Evolutionary conservation across 768 basidiomycete genomes (phyloP), one percentile per base, ranked within the genome.

Genomic region (Pleurotus citrinopileatus): DNA sequence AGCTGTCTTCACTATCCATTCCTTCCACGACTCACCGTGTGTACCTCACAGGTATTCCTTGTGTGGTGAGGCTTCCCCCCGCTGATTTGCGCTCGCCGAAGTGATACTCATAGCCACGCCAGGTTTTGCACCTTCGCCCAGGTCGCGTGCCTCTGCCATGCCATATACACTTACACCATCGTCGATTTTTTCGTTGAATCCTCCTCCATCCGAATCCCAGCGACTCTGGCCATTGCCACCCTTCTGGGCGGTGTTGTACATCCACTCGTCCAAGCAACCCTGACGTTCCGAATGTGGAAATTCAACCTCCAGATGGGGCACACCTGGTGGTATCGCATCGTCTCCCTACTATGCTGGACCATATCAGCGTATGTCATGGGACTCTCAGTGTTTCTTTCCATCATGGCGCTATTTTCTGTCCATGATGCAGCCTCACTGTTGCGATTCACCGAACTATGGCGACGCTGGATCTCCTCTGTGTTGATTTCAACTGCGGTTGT

Each of bases 281-380:
- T 51, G n/a, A 51, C 48, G 8, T 51, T 51, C 34, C 48, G 48
- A 13, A 51, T 51, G 48, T 51, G 48, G 48, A 51, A 51, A 26
- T 37, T 51, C 29, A 36, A 40, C 17, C 25, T 29, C 26, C 28
- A 34, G n/a, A 17, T 44, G 4, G 10, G 6, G 10, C 20, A 23
- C 19, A 26, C 10, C 12, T 17, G 43, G 17, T 23, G 29, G 5
- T 37, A 20, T 25, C 34, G 28, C 17, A 20, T 51, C 3, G 22
- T 25, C 20, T 19, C 48, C 5, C 17, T 37, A 22, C 17, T 37
- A 23, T 51, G 48, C n/a, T 51, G 48, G 48, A 19, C 29, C 22
- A 22, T 51, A 20, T 36, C 48, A 23, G 48, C 34, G 2, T 51
- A 51, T 51, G 19, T 51, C 9, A 28, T 51, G 17, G 48, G 48